Evolutionary conservation across 2,329 filamentous ascomycete genomes (phyloP).

Genomic region (Elsinoe batatas): DNA sequence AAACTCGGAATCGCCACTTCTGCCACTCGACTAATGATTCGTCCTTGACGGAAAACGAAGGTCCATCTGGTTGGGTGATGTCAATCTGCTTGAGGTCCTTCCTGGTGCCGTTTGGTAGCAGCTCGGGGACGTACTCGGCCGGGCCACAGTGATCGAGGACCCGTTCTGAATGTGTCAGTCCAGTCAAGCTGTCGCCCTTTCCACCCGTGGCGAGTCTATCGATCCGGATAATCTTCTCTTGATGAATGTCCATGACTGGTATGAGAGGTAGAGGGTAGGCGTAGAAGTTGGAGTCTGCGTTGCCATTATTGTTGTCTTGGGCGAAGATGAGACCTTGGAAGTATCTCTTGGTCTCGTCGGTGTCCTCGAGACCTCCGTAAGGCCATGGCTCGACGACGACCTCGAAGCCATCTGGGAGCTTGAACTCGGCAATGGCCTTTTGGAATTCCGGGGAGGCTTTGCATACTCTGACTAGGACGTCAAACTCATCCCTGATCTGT

Average conservation of each 20-base stretch:
- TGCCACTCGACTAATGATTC: constrained; percentile 38
- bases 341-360: constrained; percentile 23
- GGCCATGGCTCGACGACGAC: constrained; percentile 26
- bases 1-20: constrained; percentile 52
- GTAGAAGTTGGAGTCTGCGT: constrained; percentile 30
- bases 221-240: constrained; percentile 24
- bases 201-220: constrained; percentile 25
- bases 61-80: constrained; percentile 60
- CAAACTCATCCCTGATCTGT: constrained; percentile 37
- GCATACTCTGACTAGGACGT: constrained; percentile 39
- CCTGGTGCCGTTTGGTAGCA: constrained; percentile 29
- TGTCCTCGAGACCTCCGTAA: constrained; percentile 22
- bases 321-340: constrained; percentile 26
- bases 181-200: constrained; percentile 24
- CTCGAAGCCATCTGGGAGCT: constrained; percentile 23
- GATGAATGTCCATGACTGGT: constrained; percentile 24
- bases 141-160: constrained; percentile 40
- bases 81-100: constrained; percentile 55
- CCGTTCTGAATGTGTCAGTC: constrained; percentile 29
- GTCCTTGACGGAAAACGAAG: constrained; percentile 50
- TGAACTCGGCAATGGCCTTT: constrained; percentile 22
- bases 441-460: constrained; percentile 34
- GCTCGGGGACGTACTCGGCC: constrained; percentile 40
- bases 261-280: constrained; percentile 25
- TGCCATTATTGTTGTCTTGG: constrained; percentile 31